Base-by-base conservation (phyloP, 345 rosid species). In the Stellera chamaejasme region DNA sequence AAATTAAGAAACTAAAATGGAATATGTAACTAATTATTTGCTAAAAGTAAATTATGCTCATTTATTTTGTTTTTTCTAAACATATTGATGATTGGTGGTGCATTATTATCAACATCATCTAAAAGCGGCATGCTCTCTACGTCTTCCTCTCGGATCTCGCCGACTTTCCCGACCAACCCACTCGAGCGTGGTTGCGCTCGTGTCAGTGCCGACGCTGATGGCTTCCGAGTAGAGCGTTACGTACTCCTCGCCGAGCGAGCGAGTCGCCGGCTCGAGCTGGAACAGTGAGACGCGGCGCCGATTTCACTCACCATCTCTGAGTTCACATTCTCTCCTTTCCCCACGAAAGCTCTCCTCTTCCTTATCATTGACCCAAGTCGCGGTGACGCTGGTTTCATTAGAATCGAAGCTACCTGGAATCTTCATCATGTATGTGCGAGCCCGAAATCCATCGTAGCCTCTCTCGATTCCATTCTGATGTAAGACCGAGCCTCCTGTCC, bases 251-350 rank as follows among this genome's bases (percentile, higher is more conserved):
- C 85, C 60, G 2, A 89, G 65, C 11, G 58, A 68, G 14, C 91
- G 67, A 2, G 81, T 75, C 13, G 75, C 72, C 0, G 69, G 72
- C 13, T 82, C 60, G 3, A 93, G 74, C 56, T 62, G 50, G 32
- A 84, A 81, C 64, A 93, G 71, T 6, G 97, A 89, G 60, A 93
- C 5, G 99, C 99, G 0, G 99, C 97, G 15, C 97, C 99, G 0
- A 82, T 69, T 0, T 84, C 91, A 72, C 99, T 93, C 61, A 79
- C 87, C 99, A 93, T 88, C 54, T 79, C 84, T 10, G 69, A 53
- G 11, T 64, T 64, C 45, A 76, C 69, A 43, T 66, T 61, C 50
- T 78, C 79, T 8, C 77, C 74, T 10, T 63, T 71, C 43, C 79
- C 80, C 0, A 81, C 79, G 47, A 81, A 93, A 16, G 70, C 73